Percentiles rank a stretch among this genome's conserved stretches.
Evolutionary conservation across 805 yeast genomes (phyloP).

Genomic region (Cyberlindnera lachancei): DNA sequence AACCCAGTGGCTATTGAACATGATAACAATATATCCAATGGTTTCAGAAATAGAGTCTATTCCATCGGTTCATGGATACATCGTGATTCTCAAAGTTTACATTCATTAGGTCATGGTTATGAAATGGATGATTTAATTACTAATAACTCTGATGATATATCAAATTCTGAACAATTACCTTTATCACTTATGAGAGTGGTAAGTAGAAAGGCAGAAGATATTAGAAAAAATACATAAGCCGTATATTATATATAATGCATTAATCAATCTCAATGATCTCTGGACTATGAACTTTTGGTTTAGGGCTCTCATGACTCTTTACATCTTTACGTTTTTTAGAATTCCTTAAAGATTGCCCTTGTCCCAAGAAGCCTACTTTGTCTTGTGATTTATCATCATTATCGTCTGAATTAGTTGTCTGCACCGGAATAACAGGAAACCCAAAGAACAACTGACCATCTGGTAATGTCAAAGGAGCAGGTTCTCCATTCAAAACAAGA

Average conservation of each 20-base stretch:
- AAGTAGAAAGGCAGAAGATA: constrained; percentile 11
- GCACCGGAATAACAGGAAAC: constrained; percentile 57
- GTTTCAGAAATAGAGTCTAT: constrained; percentile 28
- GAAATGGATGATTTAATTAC: too few relatives aligned
- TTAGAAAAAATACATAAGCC: neutral
- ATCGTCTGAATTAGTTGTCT: constrained; percentile 28
- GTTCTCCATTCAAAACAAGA: constrained; percentile 50
- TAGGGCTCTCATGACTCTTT: constrained; percentile 43
- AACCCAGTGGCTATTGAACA: constrained; percentile 7
- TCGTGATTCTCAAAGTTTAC: constrained; percentile 14
- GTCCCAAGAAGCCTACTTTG: constrained; percentile 51
- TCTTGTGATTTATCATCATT: constrained; percentile 5
- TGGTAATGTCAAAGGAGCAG: constrained; percentile 68
- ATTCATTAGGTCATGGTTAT: constrained; percentile 21
- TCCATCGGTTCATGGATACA: constrained; percentile 29
- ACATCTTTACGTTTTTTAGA: constrained; percentile 62
- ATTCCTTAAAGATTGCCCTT: constrained; percentile 71
- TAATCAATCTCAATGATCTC: constrained; percentile 73
- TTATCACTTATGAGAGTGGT: constrained; percentile 31
- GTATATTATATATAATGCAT: neutral
- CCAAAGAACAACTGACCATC: constrained; percentile 91
- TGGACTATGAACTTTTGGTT: constrained; percentile 62
- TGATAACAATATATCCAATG: constrained; percentile 14
- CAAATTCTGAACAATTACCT: constrained; percentile 27
- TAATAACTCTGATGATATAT: constrained; percentile 1